Base-by-base conservation (phyloP, 2,329 filamentous ascomycete genomes). In the Colletotrichum nymphaeae region DNA sequence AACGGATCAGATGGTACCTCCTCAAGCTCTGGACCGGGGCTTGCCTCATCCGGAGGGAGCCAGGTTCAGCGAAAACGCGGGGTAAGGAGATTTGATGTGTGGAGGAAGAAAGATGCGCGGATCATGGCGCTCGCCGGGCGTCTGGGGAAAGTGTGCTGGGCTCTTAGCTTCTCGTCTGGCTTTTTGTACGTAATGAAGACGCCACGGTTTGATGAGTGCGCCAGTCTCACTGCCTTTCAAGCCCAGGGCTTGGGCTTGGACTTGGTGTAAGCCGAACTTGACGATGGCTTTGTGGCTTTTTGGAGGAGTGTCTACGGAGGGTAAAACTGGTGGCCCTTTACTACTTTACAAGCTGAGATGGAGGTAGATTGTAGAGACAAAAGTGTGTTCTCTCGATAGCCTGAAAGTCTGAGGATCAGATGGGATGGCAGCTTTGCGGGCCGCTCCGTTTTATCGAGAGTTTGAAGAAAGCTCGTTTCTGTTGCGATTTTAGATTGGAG, bases 1-100 rank as follows among this genome's bases (percentile, higher is more conserved):
- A 42, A 42, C 37, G 42, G 42, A 49, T 49, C 68, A 24, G 68
- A 74, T 72, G 63, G 68, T 68, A 64, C 72, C 24, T 58, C 53
- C 46, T 42, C 8, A 46, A 46, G 28, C 46, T 65, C 63, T 46
- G 63, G 26, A 5, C 67, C 35, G 58, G 57, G 49, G 58, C 35
- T 67, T 58, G 49, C 57, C 57, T 73, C 52, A 22, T 28, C n/a
- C 12, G 24, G 28, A 42, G 52, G 37, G 49, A 68, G 42, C 55
- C 55, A 67, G 55, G 67, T 42, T 57, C 19, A 49, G 19, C 42
- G 37, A 71, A 19, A 65, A 63, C 49, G 46, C 42, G 63, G 56
- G 59, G 46, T 28, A 56, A 42, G 37, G 26, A 42, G 22, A 42
- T 46, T 42, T 42, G 64, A 22, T 30, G 57, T 55, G 22, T 30